Evolutionary conservation across 306 rosid species (phyloP).

Genomic region (Castanea sativa): DNA sequence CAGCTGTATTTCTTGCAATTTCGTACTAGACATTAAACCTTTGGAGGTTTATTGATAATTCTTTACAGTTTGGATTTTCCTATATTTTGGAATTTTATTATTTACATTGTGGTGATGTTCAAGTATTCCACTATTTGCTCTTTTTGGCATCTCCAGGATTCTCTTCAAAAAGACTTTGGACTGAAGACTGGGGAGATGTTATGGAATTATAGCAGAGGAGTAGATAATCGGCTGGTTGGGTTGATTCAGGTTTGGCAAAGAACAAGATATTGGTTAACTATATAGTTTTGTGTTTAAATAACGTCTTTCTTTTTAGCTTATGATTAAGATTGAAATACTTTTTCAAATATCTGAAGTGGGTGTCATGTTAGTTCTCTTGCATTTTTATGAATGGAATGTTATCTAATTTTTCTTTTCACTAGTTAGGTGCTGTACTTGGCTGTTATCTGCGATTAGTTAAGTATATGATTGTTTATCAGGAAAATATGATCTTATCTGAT

Average conservation of each 20-base stretch:
- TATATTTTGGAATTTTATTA: background rate
- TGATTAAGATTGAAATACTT: background rate
- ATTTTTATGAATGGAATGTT: background rate
- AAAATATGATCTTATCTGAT: background rate
- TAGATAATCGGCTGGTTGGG: conserved; percentile 85
- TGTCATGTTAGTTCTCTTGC: background rate
- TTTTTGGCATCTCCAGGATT: conserved; percentile 53
- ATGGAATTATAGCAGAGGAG: conserved; percentile 85
- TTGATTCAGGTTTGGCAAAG: conserved; percentile 63
- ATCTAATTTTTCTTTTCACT: background rate
- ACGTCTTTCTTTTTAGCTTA: background rate
- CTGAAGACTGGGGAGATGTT: conserved; percentile 83
- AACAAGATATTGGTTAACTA: conserved; percentile 16
- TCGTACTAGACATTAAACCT: background rate
- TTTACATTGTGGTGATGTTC: conserved; percentile 18
- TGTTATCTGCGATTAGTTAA: background rate
- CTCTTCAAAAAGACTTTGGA: conserved; percentile 84
- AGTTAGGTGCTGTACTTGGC: background rate
- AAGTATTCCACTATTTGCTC: conserved; percentile 1
- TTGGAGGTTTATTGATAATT: conserved; percentile 1
- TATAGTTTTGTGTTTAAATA: conserved; percentile 19
- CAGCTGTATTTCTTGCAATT: background rate
- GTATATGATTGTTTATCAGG: background rate
- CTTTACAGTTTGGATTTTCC: background rate
- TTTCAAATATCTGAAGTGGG: background rate